Base-by-base conservation (phyloP, 495 filamentous ascomycete species). In the Antarctomyces pellizariae region DNA sequence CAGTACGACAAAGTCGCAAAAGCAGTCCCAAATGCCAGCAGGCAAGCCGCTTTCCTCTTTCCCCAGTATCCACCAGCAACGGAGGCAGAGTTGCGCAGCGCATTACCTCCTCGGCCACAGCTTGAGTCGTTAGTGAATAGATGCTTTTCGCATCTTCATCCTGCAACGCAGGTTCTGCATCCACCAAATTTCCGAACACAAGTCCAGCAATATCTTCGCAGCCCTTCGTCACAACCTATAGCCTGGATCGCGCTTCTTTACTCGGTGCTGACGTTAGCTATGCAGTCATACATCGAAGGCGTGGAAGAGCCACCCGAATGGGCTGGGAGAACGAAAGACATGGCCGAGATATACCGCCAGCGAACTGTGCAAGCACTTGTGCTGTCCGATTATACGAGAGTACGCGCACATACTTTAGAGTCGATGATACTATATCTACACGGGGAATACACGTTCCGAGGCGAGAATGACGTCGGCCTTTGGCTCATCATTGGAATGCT, bases 171-270 rank as follows among this genome's bases (percentile, higher is more conserved):
- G 46, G 71, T 91, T 35, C 64, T 93, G 27, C 83, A 93, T 41
- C 69, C 64, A 1, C 82, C 80, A 13, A 75, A 75, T 0, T 92
- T 92, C 37, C 74, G 83, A 39, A 63, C 71, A 34, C 64, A 86
- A 50, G 77, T 92, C 30, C 77, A 90, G 29, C 59, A 64, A 37
- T 76, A 92, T 43, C 93, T 83, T 83, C 62, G 72, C 42, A 68
- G 80, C 43, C 82, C 84, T 5, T 57, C 61, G 7, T 69, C 76
- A 38, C 75, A 76, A 2, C 66, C 68, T 18, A 62, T 82, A 15
- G 74, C 83, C 31, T 95, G 86, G 89, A 57, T 99, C 35, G 84
- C 75, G 4, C 56, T 93, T 42, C 57, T 86, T 6, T 93, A 78
- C 48, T 65, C 76, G 2, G 73, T 95, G 52, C 64, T 93, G 56